A percentile compares a stretch with the other conserved stretches of the same genome.
phyloP scores from a whole-genome alignment of 495 filamentous ascomycete genomes.

The Xanthoparmelia taractica region DNA sequence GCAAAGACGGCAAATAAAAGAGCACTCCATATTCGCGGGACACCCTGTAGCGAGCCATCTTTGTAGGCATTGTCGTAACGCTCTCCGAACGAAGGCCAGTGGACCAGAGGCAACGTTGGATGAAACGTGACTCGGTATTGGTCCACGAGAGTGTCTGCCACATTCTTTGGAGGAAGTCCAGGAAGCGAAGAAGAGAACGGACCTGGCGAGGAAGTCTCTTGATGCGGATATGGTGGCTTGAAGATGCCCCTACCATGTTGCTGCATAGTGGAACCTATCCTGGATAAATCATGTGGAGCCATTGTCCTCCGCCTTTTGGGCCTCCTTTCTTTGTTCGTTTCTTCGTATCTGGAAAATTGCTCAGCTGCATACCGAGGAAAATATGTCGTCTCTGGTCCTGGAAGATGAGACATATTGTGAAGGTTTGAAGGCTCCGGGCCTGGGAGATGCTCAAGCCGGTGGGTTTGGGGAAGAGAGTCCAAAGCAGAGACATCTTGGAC shows the following conservation, averaged over 20 bases:
- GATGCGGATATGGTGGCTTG: conserved; percentile 69
- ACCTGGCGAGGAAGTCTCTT: conserved; percentile 45
- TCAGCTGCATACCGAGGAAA: conserved; percentile 1
- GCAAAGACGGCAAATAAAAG: conserved; percentile 81
- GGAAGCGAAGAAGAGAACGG: conserved; percentile 50
- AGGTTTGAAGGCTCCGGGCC: conserved; percentile 28
- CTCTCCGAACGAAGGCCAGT: conserved; percentile 77
- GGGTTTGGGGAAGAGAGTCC: not conserved
- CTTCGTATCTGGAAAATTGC: conserved; percentile 9
- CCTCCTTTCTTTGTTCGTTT: conserved; percentile 11
- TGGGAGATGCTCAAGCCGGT: conserved; percentile 14
- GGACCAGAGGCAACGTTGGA: conserved; percentile 70
- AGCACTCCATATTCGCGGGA: conserved; percentile 68
- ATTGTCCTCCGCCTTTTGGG: conserved; percentile 39
- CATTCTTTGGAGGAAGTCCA: conserved; percentile 59
- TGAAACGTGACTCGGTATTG: conserved; percentile 73
- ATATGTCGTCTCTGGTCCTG: conserved; percentile 38
- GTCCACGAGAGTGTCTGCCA: conserved; percentile 66
- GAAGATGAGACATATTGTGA: conserved; percentile 50
- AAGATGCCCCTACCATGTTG: conserved; percentile 70
- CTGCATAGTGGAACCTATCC: conserved; percentile 64
- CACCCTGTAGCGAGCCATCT: conserved; percentile 51
- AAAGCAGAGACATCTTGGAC: conserved; percentile 9
- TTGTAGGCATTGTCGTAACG: conserved; percentile 70
- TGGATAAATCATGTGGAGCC: conserved; percentile 58